Evolutionary conservation across 257 asterid genomes (phyloP), one percentile per base, ranked within the genome.

Genomic region (Cruciata laevipes): DNA sequence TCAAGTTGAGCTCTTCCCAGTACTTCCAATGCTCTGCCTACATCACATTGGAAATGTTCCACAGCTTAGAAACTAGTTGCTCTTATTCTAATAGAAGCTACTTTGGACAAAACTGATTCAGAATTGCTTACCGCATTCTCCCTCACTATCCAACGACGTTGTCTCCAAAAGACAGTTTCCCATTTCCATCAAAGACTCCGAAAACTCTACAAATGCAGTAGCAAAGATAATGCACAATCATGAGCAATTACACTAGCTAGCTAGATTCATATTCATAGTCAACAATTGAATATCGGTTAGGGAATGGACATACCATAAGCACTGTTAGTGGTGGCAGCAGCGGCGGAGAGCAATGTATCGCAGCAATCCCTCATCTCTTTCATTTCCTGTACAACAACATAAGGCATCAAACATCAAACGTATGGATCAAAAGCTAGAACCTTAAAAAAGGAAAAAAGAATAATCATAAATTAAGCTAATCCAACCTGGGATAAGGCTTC

Each of bases 131-230:
- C 99, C 85, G 77, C 85, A 82, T 78, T 90, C 92, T 77, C 89
- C 92, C 63, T 79, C 84, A 57, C 76, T 84, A 66, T 79, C 86
- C 71, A 84, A 61, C 61, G 88, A 77, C 75, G 91, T 90, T 79
- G 88, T 88, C 85, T 90, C 97, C 82, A 88, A 67, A 55, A 93
- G 85, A 74, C 92, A 90, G 74, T 78, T 85, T 58, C 97, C 99
- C 97, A 93, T 90, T 82, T 93, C 99, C 77, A 84, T 71, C 83
- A 90, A 75, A 65, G 99, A 90, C 86, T 90, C 99, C 0, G 97
- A 90, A 77, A 90, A 90, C 86, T 93, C 97, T 93, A 90, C 61
- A 81, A 77, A 63, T 66, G 30, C 2, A 27, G 30, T 53, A 63
- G 57, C 63, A 51, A 35, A 47, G 30, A 23, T 67, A 33, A 27